Evolutionary conservation across 495 filamentous ascomycete genomes (phyloP).

Genomic region (Neurospora sp.): DNA sequence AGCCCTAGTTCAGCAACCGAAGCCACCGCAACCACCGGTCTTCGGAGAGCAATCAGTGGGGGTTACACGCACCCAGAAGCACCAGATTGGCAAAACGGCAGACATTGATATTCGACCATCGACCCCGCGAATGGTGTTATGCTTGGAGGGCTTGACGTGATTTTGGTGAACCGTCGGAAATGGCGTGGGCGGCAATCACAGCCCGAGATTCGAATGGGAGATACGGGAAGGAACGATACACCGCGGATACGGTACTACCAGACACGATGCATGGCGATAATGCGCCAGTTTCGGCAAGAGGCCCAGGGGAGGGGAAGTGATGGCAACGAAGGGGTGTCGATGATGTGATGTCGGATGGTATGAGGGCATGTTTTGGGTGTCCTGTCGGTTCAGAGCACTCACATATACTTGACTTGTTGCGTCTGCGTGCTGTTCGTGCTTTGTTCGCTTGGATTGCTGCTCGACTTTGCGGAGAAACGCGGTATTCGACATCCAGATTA

Average conservation of each 20-base stretch:
- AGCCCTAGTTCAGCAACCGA: neutral
- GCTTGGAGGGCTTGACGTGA: neutral
- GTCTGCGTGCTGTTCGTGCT: neutral
- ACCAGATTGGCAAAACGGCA: neutral
- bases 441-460: neutral
- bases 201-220: neutral
- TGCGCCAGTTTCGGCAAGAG: neutral
- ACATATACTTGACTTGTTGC: neutral
- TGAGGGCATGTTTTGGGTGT: neutral
- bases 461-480: neutral
- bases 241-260: neutral
- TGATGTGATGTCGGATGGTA: neutral
- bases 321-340: neutral
- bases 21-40: neutral
- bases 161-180: neutral
- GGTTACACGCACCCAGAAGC: neutral
- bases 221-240: neutral
- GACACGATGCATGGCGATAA: neutral
- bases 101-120: neutral
- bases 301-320: neutral
- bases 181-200: neutral
- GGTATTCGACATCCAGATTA: neutral
- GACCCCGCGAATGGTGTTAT: slow-evolving; percentile 9
- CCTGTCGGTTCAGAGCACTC: neutral
- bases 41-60: neutral